Base-by-base conservation (phyloP, 306 rosid genomes). In the Dryas octopetala region DNA sequence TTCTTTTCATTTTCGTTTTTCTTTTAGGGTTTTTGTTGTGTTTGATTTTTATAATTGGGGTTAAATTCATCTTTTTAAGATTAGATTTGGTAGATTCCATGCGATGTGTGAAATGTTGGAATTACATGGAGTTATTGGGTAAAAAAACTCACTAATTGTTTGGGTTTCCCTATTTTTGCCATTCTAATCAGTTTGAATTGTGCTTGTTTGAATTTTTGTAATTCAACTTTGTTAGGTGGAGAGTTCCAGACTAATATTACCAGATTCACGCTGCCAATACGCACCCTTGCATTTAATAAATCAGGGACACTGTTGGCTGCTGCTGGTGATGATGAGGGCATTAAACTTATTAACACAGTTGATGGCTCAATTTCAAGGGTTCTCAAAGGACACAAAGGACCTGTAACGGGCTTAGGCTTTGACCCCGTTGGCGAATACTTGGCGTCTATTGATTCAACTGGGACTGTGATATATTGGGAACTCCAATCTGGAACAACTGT, bases 301-400 rank as follows among this genome's bases (percentile, higher is more conserved):
- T 90, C 96, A 13, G 97, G 97, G 62, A 92, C 97, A 59, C 82
- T 90, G 81, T 82, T 95, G 76, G 97, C 97, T 9, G 98, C 99
- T 0, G 97, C 97, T 48, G 99, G 99, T 46, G 99, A 95, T 68
- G 99, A 95, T 58, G 97, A 92, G 60, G 97, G 99, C 26, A 89
- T 95, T 81, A 95, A 95, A 68, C 99, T 95, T 57, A 86, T 95
- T 44, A 95, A 90, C 68, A 95, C 99, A 32, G 78, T 92, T 48
- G 98, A 95, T 76, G 97, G 99, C 41, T 89, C 99, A 32, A 91
- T 95, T 70, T 92, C 99, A 0, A 88, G 97, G 80, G 99, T 95
- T 85, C 86, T 95, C 43, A 95, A 95, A 82, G 97, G 96, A 14
- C 97, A 95, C 52, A 92, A 80, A 83, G 99, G 96, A 32, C 75